phyloP scores from a whole-genome alignment of 1,284 basidiomycete genomes.

The Bondarzewia mesenterica region DNA sequence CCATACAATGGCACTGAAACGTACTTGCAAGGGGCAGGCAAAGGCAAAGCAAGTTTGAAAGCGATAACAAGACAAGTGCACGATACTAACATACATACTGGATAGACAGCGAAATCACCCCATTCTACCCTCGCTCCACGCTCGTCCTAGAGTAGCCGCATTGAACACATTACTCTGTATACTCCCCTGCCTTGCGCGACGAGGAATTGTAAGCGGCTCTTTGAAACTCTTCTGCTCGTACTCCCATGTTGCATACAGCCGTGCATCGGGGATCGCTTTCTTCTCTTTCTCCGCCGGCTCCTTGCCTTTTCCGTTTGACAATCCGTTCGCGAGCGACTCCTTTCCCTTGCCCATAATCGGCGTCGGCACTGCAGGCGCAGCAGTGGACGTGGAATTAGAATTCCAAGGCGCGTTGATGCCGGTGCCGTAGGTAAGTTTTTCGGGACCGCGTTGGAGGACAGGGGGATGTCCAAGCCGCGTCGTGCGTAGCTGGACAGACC shows the following conservation, averaged over 20 bases:
- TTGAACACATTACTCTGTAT: slow-evolving; percentile 10
- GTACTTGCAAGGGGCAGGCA: too few relatives aligned
- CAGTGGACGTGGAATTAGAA: slow-evolving; percentile 16
- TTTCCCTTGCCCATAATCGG: slow-evolving; percentile 6
- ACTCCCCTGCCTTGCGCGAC: slow-evolving; percentile 21
- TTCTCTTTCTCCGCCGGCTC: slow-evolving; percentile 24
- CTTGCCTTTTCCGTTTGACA: slow-evolving; percentile 18
- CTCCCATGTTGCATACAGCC: slow-evolving; percentile 68
- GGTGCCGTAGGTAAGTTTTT: slow-evolving; percentile 53
- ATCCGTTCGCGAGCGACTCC: slow-evolving; percentile 18
- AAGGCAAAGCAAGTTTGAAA: too few relatives aligned
- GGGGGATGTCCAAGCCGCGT: slow-evolving; percentile 60
- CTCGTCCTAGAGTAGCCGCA: background rate
- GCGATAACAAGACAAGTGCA: background rate
- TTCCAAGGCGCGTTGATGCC: slow-evolving; percentile 18
- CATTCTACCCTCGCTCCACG: background rate
- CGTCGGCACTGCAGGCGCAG: slow-evolving; percentile 21
- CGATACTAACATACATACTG: background rate
- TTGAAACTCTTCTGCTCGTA: slow-evolving; percentile 58
- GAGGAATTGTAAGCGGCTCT: slow-evolving; percentile 32
- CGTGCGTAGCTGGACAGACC: slow-evolving; percentile 39
- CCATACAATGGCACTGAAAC: too few relatives aligned
- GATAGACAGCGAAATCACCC: background rate
- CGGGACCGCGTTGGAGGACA: slow-evolving; percentile 42
- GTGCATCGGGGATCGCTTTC: slow-evolving; percentile 51